Base-by-base conservation (phyloP, 345 rosid genomes). In the Rhodomyrtus tomentosa region DNA sequence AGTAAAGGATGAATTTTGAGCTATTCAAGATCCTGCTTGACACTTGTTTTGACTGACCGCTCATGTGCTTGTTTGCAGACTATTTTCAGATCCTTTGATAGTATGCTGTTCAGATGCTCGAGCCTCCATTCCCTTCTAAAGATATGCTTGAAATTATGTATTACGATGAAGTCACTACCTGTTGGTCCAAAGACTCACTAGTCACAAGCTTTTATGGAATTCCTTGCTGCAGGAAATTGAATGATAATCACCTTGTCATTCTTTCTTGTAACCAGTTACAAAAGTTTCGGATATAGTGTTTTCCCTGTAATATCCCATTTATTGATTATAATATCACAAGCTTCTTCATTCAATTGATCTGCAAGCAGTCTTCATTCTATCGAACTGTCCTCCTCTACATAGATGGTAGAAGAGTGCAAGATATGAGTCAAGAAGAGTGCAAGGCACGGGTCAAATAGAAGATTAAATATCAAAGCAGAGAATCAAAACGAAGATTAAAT, bases 41-140 rank as follows among this genome's bases (percentile, higher is more conserved):
- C 68, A 81, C 16, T 32, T 27, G 72, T n/a, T 68, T 48, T 6
- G 62, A 89, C 95, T 85, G 85, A 92, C 97, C 98, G 73, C 93
- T 93, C 27, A 93, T n/a, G n/a, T n/a, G n/a, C n/a, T 36, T 68
- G 45, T 32, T n/a, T 45, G 27, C 18, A 59, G 52, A 45, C 81
- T 40, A 38, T 15, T 32, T 12, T 40, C 81, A 9, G 81, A 21
- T 5, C 12, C 36, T 83, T 68, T 76, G 45, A 21, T 0, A 20
- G 74, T 22, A 4, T 32, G 81, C 9, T 68, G 79, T 12, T 83
- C 25, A 0, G 18, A 76, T 58, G 72, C 55, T 45, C 45, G 36
- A 87, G 7, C 38, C 81, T 45, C 45, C 38, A 45, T 18, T 6
- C 51, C 55, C 84, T 51, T 74, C 50, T 36, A 32, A 73, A 55